Percentiles rank a stretch among this genome's conserved stretches.
phyloP scores from a whole-genome alignment of 148 eudicot genomes.

The Agrostemma githago region DNA sequence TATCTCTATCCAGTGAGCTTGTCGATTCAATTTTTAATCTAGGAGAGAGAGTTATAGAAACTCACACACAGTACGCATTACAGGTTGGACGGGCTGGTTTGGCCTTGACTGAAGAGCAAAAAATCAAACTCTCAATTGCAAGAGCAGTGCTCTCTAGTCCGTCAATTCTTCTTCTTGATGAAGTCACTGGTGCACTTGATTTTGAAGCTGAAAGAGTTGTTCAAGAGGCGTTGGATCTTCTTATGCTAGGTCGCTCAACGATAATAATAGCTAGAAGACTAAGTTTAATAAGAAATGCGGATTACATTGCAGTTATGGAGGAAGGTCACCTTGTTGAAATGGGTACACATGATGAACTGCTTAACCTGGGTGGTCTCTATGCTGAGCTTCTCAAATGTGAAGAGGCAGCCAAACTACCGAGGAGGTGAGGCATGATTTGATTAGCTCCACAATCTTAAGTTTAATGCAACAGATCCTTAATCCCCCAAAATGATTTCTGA shows the following conservation, averaged over 20 bases:
- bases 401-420: constrained; percentile 96
- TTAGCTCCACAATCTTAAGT: not conserved
- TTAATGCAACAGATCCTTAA: too few relatives aligned
- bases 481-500: too few relatives aligned
- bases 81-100: constrained; percentile 94
- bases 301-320: constrained; percentile 97
- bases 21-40: not conserved
- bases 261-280: constrained; percentile 93
- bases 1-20: not conserved
- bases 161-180: constrained; percentile 90
- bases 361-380: constrained; percentile 82
- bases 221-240: constrained; percentile 86
- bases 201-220: constrained; percentile 98
- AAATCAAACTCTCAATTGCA: constrained; percentile 92
- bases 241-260: constrained; percentile 93
- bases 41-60: not conserved
- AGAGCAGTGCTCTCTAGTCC: constrained; percentile 94
- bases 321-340: constrained; percentile 99
- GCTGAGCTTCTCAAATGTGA: constrained; percentile 95
- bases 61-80: constrained; percentile 16
- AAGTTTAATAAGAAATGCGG: constrained; percentile 88
- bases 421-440: constrained; percentile 46
- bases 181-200: constrained; percentile 99
- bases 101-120: constrained; percentile 87
- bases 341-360: constrained; percentile 93